phyloP scores from a whole-genome alignment of 2,329 filamentous ascomycete genomes.

The Chlorencoelia australis region DNA sequence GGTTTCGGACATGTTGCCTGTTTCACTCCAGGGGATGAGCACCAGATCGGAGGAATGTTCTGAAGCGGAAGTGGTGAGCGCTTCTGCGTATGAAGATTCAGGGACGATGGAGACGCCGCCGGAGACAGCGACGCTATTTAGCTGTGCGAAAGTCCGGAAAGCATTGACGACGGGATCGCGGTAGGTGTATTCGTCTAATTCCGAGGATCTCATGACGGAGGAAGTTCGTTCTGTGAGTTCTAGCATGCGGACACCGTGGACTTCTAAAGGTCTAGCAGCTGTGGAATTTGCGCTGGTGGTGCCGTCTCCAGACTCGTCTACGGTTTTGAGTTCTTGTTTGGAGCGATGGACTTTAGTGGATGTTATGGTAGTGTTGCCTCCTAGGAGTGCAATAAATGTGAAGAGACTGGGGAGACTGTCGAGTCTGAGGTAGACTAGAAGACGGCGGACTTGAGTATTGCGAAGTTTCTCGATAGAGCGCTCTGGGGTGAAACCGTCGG shows the following conservation, averaged over 20 bases:
- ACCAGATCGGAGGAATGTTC: conserved; percentile 65
- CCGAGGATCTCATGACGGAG: conserved; percentile 87
- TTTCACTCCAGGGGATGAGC: conserved; percentile 82
- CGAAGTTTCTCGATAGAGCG: conserved; percentile 39
- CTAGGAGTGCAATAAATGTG: conserved; percentile 70
- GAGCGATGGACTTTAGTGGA: conserved; percentile 27
- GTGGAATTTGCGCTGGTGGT: conserved; percentile 18
- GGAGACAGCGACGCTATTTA: conserved; percentile 71
- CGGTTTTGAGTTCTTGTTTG: conserved; percentile 24
- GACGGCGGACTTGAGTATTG: conserved; percentile 43
- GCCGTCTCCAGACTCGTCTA: conserved; percentile 17
- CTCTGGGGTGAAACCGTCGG: conserved; percentile 27
- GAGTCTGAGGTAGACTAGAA: conserved; percentile 74
- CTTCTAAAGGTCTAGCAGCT: conserved; percentile 15
- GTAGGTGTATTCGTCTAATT: conserved; percentile 61
- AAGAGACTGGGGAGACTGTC: conserved; percentile 78
- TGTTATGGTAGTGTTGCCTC: conserved; percentile 35
- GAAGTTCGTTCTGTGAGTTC: conserved; percentile 88
- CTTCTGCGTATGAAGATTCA: conserved; percentile 67
- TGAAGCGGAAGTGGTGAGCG: conserved; percentile 58
- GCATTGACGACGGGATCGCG: conserved; percentile 83
- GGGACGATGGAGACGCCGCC: conserved; percentile 75
- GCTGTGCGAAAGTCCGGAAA: conserved; percentile 77
- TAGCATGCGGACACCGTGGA: conserved; percentile 72
- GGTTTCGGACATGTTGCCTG: conserved; percentile 59